Evolutionary conservation across 208 protist genomes (phyloP).

Genomic region (Leishmania arabica): DNA sequence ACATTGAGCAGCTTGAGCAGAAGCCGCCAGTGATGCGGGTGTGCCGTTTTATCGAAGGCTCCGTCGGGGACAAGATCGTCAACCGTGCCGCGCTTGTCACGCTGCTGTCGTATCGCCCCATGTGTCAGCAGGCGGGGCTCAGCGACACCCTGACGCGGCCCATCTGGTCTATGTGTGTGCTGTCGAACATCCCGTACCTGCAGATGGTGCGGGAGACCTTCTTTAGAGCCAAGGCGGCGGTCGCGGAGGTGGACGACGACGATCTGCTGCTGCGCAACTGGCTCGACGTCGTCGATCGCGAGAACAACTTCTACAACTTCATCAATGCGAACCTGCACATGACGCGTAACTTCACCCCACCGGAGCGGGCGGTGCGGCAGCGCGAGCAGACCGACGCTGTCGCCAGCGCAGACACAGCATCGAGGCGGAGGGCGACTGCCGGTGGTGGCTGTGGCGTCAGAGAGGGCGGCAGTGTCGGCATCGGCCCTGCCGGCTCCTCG

Average conservation of each 20-base stretch:
- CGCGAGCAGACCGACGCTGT: conserved; percentile 11
- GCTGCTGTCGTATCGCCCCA: conserved; percentile 37
- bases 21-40: conserved; percentile 48
- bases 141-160: conserved; percentile 42
- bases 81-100: conserved; percentile 41
- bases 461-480: not conserved
- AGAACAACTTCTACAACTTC: conserved; percentile 54
- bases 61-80: conserved; percentile 44
- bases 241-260: conserved; percentile 43
- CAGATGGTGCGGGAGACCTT: conserved; percentile 57
- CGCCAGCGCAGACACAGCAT: conserved; percentile 1
- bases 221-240: conserved; percentile 42
- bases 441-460: not conserved
- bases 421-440: conserved; percentile 2
- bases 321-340: conserved; percentile 44
- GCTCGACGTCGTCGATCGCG: conserved; percentile 36
- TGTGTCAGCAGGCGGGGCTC: conserved; percentile 42
- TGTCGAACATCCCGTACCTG: conserved; percentile 53
- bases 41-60: conserved; percentile 51
- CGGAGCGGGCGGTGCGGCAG: conserved; percentile 36
- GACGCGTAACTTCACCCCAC: conserved; percentile 40
- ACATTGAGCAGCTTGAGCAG: conserved; percentile 27
- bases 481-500: not conserved
- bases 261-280: conserved; percentile 37
- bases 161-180: conserved; percentile 43